Percentiles rank a stretch among this genome's conserved stretches.
These are phyloP conservation scores for Suillus paluster DNA, from an alignment of 768 basidiomycete species.

Conservation along the genomic window DNA sequence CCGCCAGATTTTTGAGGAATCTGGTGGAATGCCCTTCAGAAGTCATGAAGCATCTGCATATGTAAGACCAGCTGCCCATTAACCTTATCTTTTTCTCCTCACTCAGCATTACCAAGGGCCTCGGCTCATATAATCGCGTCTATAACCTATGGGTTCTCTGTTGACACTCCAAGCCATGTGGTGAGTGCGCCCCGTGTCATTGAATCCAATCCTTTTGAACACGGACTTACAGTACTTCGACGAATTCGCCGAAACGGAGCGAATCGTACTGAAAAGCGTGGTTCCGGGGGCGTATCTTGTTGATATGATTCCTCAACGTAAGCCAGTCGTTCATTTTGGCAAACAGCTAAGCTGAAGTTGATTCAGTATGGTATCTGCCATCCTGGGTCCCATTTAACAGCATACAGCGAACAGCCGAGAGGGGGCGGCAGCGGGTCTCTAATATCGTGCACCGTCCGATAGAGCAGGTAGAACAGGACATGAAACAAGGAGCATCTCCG, in stretches of 20 bases:
- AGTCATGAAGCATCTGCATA: conserved; percentile 8
- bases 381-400: conserved; percentile 22
- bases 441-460: conserved; percentile 6
- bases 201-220: not conserved
- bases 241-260: conserved; percentile 12
- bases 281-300: conserved; percentile 16
- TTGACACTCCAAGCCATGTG: conserved; percentile 6
- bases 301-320: conserved; percentile 13
- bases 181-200: not conserved
- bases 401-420: conserved; percentile 11
- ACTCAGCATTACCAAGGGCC: not conserved
- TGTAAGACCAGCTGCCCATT: conserved; percentile 5
- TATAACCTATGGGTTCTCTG: conserved; percentile 13
- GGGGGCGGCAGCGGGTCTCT: conserved; percentile 4
- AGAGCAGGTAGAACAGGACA: conserved; percentile 13
- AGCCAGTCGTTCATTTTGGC: not conserved
- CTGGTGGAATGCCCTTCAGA: conserved; percentile 9
- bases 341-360: not conserved
- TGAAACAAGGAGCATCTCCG: not conserved
- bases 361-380: conserved; percentile 26
- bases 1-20: conserved; percentile 7
- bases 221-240: not conserved
- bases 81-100: not conserved
- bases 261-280: conserved; percentile 2
- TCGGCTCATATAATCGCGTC: conserved; percentile 10